Evolutionary conservation across 495 filamentous ascomycete genomes (phyloP), one percentile per base, ranked within the genome.

Genomic region (Annulohypoxylon moriforme): DNA sequence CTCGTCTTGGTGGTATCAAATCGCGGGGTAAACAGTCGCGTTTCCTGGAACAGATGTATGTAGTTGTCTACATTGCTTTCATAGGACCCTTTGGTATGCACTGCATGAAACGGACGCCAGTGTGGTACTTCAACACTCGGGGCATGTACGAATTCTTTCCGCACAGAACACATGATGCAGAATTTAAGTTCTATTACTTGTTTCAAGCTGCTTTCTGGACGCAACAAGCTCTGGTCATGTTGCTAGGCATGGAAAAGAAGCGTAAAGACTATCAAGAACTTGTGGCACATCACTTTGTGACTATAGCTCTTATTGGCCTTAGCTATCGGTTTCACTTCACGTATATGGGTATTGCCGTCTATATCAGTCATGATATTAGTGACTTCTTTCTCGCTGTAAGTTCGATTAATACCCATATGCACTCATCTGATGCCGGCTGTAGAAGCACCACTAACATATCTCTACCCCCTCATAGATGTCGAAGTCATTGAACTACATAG

Each of bases 281-380:
- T 61, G 93, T 98, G 20, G 20, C 87, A 60, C 95, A 98, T 78
- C 95, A 98, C 78, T 90, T 98, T 68, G 92, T 98, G 73, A 96
- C 93, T 2, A 79, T 98, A 58, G 84, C 90, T 7, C 84, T 98
- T 52, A 98, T 98, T 68, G 89, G 81, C 47, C 79, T 94, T 76
- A 95, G 92, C 82, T 98, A 98, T 79, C 89, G 94, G 16, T 98
- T 97, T 83, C 96, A 98, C 81, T 98, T 98, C 78, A 95, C 94
- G 20, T 93, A 95, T 78, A 96, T 98, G 83, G 95, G 95, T n/a
- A 75, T 98, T 47, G 92, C 92, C 25, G 93, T 98, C 14, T 98
- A 97, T 78, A 92, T 97, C 68, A 98, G 95, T 11, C 93, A 97
- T 73, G 95, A 98, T 73, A 91, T 98, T 67, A 92, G 89, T 60